These are phyloP conservation scores for Pharus latifolius DNA, from an alignment of 176 grass and related monocot species.

Conservation along the genomic window DNA sequence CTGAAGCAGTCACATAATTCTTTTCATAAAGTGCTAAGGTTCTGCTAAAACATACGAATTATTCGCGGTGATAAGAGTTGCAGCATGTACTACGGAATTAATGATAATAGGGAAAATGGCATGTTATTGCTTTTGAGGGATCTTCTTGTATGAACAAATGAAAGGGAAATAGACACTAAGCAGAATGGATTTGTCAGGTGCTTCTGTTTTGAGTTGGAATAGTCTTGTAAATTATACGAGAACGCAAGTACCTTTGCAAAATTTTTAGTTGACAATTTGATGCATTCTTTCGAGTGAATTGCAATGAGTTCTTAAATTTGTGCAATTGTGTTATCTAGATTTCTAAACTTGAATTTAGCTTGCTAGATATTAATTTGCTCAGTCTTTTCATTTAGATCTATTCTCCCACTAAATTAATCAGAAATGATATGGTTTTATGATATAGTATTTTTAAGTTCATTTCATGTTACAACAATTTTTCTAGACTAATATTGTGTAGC, in stretches of 20 bases:
- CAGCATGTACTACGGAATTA: slow-evolving; percentile 31
- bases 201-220: background rate
- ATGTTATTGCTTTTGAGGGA: background rate
- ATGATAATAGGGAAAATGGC: background rate
- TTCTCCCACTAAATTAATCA: too few relatives aligned
- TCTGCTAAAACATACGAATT: too few relatives aligned
- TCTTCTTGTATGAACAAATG: background rate
- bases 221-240: background rate
- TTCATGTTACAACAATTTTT: too few relatives aligned
- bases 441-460: too few relatives aligned
- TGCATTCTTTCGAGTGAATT: background rate
- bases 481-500: too few relatives aligned
- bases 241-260: background rate
- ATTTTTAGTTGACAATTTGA: background rate
- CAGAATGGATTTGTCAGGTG: background rate
- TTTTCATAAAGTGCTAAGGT: background rate
- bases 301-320: too few relatives aligned
- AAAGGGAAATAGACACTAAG: background rate
- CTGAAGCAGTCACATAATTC: slow-evolving; percentile 83
- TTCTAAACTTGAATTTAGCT: too few relatives aligned
- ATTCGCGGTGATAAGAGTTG: too few relatives aligned
- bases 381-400: too few relatives aligned
- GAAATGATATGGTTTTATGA: too few relatives aligned
- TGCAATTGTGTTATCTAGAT: too few relatives aligned
- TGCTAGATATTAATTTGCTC: too few relatives aligned